Base-by-base conservation (phyloP, 2,329 filamentous ascomycete genomes). In the Trichoderma pleuroti region DNA sequence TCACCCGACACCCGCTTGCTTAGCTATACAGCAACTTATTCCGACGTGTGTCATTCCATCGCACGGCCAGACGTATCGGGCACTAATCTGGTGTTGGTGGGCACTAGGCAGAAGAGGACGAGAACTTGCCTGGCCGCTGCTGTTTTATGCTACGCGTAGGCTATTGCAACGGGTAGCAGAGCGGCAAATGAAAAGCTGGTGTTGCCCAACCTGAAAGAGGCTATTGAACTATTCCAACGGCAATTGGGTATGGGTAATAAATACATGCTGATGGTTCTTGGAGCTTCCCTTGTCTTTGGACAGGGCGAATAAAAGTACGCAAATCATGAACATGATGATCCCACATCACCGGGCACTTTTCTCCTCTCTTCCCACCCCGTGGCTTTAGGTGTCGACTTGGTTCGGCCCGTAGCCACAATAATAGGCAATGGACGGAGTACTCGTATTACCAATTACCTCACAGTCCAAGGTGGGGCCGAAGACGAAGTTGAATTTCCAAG, bases 391-490 rank as follows among this genome's bases (percentile, higher is more conserved):
- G 30, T 56, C 18, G 30, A 16, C n/a, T 56, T 65, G 49, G 57
- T 66, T 66, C 63, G 63, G 63, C 49, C 63, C 63, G 63, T 66
- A 26, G 32, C 63, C 52, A 26, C 49, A 57, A 66, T 39, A 28
- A 42, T 42, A 42, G 63, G 63, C 49, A 66, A 36, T 57, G 63
- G 63, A 30, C 28, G 62, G 62, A 54, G 46, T 21, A n/a, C n/a
- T n/a, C n/a, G n/a, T n/a, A 62, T 57, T 52, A 10, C 30, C 54
- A 66, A 66, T 66, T 66, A 66, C 63, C 63, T 66, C 63, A 66
- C 28, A 30, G 4, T 28, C 28, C 14, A 62, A 39, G 49, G 49
- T 39, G 49, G 63, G 49, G 56, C 34, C 49, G 32, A 18, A 16
- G 16, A 36, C 12, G 42, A n/a, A n/a, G 42, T 49, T 21, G 14